Evolutionary conservation across 345 rosid genomes (phyloP), one percentile per base, ranked within the genome.

Genomic region (Rhodamnia rubescens): DNA sequence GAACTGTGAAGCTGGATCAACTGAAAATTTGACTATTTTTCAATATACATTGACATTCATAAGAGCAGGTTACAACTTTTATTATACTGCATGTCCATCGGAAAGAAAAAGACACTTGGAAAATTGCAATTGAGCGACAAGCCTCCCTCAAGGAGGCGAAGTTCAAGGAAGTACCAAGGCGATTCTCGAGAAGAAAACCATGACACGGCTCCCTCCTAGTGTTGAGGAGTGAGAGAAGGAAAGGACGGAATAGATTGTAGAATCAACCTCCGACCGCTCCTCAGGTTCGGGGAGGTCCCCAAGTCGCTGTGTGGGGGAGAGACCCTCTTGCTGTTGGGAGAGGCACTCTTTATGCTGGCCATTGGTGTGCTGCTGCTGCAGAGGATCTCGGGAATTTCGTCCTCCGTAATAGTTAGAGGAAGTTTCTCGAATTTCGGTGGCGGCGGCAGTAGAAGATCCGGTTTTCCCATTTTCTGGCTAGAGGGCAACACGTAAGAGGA

Each of bases 301-400:
- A 93, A 87, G 87, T 90, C 90, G 6, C 84, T 82, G 27, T 93
- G 92, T 40, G 98, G 99, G n/a, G 98, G 98, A 88, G 99, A 96
- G 84, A 98, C 93, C 93, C 99, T 95, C 94, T 96, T 98, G 88
- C 96, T 90, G 91, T 96, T 98, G 55, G 99, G 99, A 84, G 99
- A 96, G 52, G 89, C 86, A 20, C 93, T 90, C 91, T 94, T 98
- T 82, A 91, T 74, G 82, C 87, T 91, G 7, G 91, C 54, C 29
- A 75, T 85, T 8, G 98, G 95, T 57, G 96, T 85, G 74, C 80
- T 56, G 86, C 86, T 89, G 83, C 88, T 92, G 83, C 82, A 88
- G 7, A 97, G 94, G 87, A 93, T 89, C 85, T 94, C 95, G 0
- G 98, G 98, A 88, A 94, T 91, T 80, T 92, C 90, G 5, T 93